Conservation (phyloP, 176 grass and related monocot genomes). For the barley (Hordeum vulgare) region DNA sequence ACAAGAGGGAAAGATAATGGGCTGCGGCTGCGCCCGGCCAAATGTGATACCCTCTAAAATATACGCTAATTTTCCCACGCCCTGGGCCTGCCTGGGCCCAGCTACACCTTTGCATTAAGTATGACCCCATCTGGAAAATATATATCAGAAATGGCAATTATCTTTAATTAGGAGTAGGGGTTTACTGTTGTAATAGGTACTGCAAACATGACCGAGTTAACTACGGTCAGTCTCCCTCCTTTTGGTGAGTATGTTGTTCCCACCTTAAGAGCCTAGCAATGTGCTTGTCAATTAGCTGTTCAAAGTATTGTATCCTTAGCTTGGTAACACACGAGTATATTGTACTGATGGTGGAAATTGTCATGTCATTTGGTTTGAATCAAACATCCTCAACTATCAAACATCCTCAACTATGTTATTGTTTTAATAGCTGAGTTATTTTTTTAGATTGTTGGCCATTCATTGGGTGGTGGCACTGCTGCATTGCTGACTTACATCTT, state of each 20-base stretch:
- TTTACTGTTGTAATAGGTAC: not conserved
- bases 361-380: not conserved
- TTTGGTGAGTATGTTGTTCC: not conserved
- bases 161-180: not conserved
- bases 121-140: not conserved
- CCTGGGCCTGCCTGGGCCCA: not conserved
- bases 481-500: constrained; percentile 94
- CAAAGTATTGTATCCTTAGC: not conserved
- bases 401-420: not conserved
- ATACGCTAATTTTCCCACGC: not conserved
- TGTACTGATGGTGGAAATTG: not conserved
- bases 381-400: not conserved
- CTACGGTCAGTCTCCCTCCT: not conserved
- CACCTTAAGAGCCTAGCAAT: not conserved
- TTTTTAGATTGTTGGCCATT: constrained; percentile 92
- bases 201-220: not conserved
- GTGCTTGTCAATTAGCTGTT: not conserved
- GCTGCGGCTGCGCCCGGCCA: too few relatives aligned
- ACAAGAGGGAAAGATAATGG: too few relatives aligned
- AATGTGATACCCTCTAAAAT: too few relatives aligned
- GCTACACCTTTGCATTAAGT: not conserved
- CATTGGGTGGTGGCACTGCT: constrained; percentile 96
- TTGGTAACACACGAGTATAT: not conserved
- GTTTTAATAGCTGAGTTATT: constrained; percentile 3
- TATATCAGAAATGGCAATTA: not conserved